These are phyloP conservation scores for Sonneratia alba DNA, from an alignment of 345 rosid genomes.

Conservation along the genomic window DNA sequence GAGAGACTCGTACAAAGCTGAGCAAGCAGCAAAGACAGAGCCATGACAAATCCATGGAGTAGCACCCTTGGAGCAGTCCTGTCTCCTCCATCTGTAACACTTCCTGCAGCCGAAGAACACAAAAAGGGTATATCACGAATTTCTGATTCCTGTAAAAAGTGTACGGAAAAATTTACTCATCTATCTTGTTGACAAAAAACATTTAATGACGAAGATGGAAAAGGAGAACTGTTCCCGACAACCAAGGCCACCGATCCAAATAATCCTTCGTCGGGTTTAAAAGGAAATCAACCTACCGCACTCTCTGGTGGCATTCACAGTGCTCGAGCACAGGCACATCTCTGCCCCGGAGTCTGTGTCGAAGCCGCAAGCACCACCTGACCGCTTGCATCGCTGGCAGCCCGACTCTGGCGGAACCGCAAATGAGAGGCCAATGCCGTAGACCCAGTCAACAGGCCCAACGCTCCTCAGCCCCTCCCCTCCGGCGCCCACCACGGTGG, in stretches of 20 bases:
- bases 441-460: constrained; percentile 73
- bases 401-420: constrained; percentile 54
- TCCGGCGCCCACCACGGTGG: constrained; percentile 33
- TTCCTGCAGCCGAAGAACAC: background rate
- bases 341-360: constrained; percentile 58
- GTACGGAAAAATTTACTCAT: background rate
- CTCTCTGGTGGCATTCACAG: constrained; percentile 48
- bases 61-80: background rate
- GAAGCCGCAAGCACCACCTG: constrained; percentile 82
- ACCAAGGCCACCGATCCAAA: background rate
- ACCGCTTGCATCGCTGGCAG: constrained; percentile 51
- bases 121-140: background rate
- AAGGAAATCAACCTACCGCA: constrained; percentile 44
- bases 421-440: constrained; percentile 63
- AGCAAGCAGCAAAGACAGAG: background rate
- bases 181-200: background rate
- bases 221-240: too few species aligned
- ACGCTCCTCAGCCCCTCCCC: constrained; percentile 39
- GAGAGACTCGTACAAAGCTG: background rate
- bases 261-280: background rate
- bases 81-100: constrained; percentile 1
- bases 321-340: constrained; percentile 62
- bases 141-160: background rate
- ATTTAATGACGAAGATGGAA: background rate
- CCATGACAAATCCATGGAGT: constrained; percentile 1